These are phyloP conservation scores for Cladophialophora yegresii DNA, from an alignment of 2,329 filamentous ascomycete species.

Conservation along the genomic window DNA sequence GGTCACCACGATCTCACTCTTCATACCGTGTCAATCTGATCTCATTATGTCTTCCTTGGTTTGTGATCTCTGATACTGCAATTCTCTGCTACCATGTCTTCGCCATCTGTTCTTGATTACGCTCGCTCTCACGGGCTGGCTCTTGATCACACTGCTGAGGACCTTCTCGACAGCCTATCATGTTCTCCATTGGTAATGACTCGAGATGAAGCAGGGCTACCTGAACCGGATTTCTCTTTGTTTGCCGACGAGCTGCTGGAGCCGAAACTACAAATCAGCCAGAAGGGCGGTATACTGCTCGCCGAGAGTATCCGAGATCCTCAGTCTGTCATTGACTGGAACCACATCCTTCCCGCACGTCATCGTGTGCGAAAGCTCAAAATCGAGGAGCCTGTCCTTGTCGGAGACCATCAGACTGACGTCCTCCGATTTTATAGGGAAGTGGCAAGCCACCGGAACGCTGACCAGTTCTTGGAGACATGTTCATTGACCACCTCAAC, in stretches of 20 bases:
- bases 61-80: neutral
- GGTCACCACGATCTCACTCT: neutral
- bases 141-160: slow-evolving; percentile 41
- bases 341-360: slow-evolving; percentile 34
- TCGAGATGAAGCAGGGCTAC: slow-evolving; percentile 25
- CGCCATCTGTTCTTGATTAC: slow-evolving; percentile 50
- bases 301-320: slow-evolving; percentile 38
- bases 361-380: slow-evolving; percentile 41
- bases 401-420: slow-evolving; percentile 50
- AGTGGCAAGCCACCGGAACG: neutral
- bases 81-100: slow-evolving; percentile 29
- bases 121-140: slow-evolving; percentile 51
- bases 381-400: slow-evolving; percentile 49
- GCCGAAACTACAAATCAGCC: slow-evolving; percentile 43
- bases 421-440: slow-evolving; percentile 43
- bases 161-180: slow-evolving; percentile 35
- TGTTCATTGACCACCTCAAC: neutral
- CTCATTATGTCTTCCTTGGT: neutral
- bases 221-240: slow-evolving; percentile 36
- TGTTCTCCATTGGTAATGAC: neutral
- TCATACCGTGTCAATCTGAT: no score
- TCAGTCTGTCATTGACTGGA: slow-evolving; percentile 27
- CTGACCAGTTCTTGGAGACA: slow-evolving; percentile 2
- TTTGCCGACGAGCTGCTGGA: slow-evolving; percentile 31
- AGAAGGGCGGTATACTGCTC: slow-evolving; percentile 40